Conservation (phyloP, 805 yeast genomes). For the Starmerella davenportii region DNA sequence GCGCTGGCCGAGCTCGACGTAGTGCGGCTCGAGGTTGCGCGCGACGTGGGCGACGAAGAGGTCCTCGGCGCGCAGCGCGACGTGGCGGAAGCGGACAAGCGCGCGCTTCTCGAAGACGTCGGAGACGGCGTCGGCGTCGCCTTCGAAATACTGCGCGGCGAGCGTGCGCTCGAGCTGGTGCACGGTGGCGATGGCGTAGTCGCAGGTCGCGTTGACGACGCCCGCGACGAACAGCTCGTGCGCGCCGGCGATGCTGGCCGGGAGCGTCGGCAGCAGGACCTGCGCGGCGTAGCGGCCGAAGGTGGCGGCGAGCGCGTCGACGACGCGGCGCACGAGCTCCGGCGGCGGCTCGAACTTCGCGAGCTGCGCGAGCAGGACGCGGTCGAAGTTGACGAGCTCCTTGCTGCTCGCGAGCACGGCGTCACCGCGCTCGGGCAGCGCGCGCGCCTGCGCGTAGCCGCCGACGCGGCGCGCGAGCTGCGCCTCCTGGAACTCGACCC, state of each 20-base stretch:
- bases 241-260: conserved; percentile 23
- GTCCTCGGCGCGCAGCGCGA: conserved; percentile 17
- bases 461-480: conserved; percentile 33
- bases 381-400: conserved; percentile 63
- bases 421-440: conserved; percentile 26
- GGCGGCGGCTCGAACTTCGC: conserved; percentile 35
- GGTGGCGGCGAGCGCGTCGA: conserved; percentile 47
- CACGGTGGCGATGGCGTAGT: conserved; percentile 65
- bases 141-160: background rate
- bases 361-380: conserved; percentile 55
- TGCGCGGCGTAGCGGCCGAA: conserved; percentile 39
- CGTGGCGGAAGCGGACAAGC: conserved; percentile 8
- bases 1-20: conserved; percentile 60
- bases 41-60: conserved; percentile 38
- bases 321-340: conserved; percentile 27
- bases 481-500: conserved; percentile 75
- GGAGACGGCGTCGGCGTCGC: conserved; percentile 1
- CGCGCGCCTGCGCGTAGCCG: conserved; percentile 32
- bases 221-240: conserved; percentile 54
- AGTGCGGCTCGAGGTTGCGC: conserved; percentile 43
- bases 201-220: conserved; percentile 69
- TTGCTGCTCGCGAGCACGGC: conserved; percentile 70
- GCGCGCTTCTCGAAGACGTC: conserved; percentile 10
- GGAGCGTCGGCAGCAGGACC: conserved; percentile 30
- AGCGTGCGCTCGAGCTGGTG: conserved; percentile 49